phyloP scores from a whole-genome alignment of 2,329 filamentous ascomycete genomes.

The Aphanocladium album region DNA sequence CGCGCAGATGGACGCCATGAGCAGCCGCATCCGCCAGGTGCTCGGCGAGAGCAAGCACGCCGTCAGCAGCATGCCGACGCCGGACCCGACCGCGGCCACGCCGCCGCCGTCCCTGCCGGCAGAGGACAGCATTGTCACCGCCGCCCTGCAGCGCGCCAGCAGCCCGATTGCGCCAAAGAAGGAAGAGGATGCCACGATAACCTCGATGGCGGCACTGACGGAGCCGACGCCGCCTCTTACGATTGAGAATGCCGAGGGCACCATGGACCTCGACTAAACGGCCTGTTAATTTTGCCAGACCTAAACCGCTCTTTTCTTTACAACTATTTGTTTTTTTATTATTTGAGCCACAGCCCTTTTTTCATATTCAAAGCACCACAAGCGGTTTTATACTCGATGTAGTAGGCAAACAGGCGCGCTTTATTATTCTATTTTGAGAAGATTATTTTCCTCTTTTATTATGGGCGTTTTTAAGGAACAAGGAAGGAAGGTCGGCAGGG shows the following conservation, averaged over 20 bases:
- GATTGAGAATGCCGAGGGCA: constrained; percentile 32
- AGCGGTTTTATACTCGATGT: too few species aligned
- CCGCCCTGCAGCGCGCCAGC: too few species aligned
- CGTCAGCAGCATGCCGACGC: constrained; percentile 15
- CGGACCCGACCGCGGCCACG: constrained; percentile 8
- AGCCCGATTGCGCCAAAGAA: constrained; percentile 23
- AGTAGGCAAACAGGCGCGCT: too few species aligned
- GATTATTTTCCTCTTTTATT: too few species aligned
- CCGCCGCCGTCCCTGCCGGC: constrained; percentile 1
- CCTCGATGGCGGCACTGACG: constrained; percentile 24
- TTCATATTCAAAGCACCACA: too few species aligned
- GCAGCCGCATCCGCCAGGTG: constrained; percentile 35
- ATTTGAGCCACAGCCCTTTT: too few species aligned
- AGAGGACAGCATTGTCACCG: too few species aligned
- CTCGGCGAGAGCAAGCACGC: constrained; percentile 28
- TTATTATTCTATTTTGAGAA: too few species aligned
- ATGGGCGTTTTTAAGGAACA: too few species aligned
- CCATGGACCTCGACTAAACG: constrained; percentile 36
- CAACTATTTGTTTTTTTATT: background rate
- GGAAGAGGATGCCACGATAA: constrained; percentile 24
- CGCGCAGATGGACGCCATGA: constrained; percentile 41
- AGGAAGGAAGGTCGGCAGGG: too few species aligned
- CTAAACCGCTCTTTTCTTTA: background rate
- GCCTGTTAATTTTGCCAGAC: too few species aligned
- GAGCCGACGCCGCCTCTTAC: constrained; percentile 37